These are phyloP conservation scores for Leccinum aurantiacum DNA, from an alignment of 768 basidiomycete genomes.

Conservation along the genomic window DNA sequence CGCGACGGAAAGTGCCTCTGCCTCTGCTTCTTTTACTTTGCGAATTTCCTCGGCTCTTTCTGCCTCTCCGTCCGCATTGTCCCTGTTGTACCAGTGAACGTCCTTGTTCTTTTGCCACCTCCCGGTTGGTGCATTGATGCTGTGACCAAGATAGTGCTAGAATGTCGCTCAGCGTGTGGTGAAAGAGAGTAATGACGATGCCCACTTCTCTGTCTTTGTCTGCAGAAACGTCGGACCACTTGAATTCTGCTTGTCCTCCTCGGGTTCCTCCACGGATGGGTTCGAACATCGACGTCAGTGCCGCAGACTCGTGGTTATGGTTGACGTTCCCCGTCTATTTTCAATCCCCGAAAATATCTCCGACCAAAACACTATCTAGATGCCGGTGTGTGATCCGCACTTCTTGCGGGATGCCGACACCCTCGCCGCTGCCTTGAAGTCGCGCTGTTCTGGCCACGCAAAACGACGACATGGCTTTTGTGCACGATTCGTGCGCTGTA, in stretches of 20 bases:
- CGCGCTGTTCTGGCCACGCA: neutral
- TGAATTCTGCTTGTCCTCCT: constrained; percentile 90
- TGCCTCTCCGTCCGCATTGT: constrained; percentile 40
- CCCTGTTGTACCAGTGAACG: constrained; percentile 91
- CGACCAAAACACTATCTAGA: constrained; percentile 23
- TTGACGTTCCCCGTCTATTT: neutral
- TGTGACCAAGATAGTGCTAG: constrained; percentile 93
- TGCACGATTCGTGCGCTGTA: constrained; percentile 3
- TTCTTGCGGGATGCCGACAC: constrained; percentile 21
- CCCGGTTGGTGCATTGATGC: constrained; percentile 92
- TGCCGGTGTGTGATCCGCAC: constrained; percentile 20
- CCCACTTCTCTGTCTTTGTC: constrained; percentile 91
- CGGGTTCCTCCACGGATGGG: constrained; percentile 87
- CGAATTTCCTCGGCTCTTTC: constrained; percentile 73
- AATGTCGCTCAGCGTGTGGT: constrained; percentile 3
- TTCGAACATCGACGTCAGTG: constrained; percentile 56
- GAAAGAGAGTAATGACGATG: neutral
- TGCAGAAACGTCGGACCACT: constrained; percentile 86
- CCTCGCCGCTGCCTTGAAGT: neutral
- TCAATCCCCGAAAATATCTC: constrained; percentile 21
- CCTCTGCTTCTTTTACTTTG: constrained; percentile 83
- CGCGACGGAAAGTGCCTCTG: constrained; percentile 80
- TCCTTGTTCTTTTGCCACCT: constrained; percentile 99
- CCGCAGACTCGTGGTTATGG: neutral
- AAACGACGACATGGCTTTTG: constrained; percentile 3